Evolutionary conservation across 2,329 filamentous ascomycete genomes (phyloP).

Genomic region (Tolypocladium album): DNA sequence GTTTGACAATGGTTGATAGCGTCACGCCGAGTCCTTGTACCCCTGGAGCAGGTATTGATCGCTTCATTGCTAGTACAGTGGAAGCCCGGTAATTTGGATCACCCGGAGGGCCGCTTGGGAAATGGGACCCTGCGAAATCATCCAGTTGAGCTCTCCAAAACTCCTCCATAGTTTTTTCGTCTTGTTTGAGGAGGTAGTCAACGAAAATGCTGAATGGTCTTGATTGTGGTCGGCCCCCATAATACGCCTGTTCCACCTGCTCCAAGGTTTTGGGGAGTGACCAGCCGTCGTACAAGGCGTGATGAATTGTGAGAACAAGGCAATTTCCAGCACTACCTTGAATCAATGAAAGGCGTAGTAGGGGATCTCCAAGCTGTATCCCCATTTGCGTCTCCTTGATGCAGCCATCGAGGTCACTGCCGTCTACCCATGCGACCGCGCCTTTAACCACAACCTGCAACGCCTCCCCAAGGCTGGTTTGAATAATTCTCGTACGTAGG

Average conservation of each 20-base stretch:
- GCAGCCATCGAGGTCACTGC: background rate
- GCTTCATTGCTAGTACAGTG: constrained; percentile 22
- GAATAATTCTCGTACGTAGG: constrained; percentile 1
- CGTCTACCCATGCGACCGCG: background rate
- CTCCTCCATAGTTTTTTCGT: constrained; percentile 21
- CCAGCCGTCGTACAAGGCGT: constrained; percentile 39
- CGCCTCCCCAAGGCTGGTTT: background rate
- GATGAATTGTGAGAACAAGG: constrained; percentile 30
- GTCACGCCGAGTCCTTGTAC: constrained; percentile 15
- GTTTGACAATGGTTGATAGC: constrained; percentile 9
- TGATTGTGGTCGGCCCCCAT: background rate
- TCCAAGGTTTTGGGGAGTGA: constrained; percentile 33
- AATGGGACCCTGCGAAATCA: constrained; percentile 26
- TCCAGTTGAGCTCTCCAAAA: constrained; percentile 32
- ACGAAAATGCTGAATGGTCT: constrained; percentile 31
- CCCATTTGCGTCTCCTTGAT: background rate
- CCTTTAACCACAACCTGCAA: constrained; percentile 2
- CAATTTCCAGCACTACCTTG: constrained; percentile 18
- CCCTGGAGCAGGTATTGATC: constrained; percentile 18
- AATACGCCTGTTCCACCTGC: constrained; percentile 9
- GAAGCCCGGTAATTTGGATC: constrained; percentile 30
- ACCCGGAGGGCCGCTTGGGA: constrained; percentile 27
- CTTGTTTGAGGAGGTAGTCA: constrained; percentile 26
- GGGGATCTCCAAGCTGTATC: constrained; percentile 26
- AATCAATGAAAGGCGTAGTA: constrained; percentile 30